These are phyloP conservation scores for Cordyceps militaris DNA, from an alignment of 2,329 filamentous ascomycete species.

Conservation along the genomic window DNA sequence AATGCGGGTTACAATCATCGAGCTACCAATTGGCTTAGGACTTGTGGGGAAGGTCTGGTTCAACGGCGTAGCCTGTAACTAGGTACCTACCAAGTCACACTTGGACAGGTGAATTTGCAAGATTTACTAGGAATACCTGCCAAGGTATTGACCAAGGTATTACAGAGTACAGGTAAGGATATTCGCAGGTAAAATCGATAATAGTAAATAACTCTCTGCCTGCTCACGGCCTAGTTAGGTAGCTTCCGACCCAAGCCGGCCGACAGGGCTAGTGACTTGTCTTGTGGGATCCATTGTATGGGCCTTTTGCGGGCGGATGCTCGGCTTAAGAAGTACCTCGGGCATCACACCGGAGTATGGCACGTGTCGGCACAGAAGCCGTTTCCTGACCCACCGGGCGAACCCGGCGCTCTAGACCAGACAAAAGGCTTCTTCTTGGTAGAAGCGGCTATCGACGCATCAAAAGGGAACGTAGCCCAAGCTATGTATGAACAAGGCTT, in stretches of 20 bases:
- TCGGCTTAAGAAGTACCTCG: conserved; percentile 13
- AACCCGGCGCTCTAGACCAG: neutral
- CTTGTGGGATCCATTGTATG: neutral
- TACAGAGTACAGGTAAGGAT: too few relatives aligned
- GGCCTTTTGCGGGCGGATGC: neutral
- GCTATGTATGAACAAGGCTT: too few relatives aligned
- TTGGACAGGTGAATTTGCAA: neutral
- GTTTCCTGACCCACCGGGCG: neutral
- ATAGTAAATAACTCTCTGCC: neutral
- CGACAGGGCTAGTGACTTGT: neutral
- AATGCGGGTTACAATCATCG: conserved; percentile 13
- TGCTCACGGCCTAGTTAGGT: neutral
- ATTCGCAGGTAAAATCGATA: neutral
- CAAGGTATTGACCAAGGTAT: too few relatives aligned
- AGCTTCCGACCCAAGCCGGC: neutral
- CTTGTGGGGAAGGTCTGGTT: conserved; percentile 3
- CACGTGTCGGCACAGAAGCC: conserved; percentile 1
- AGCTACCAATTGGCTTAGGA: conserved; percentile 12
- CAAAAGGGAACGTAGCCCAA: neutral
- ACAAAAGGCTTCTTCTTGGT: neutral
- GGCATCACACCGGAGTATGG: neutral
- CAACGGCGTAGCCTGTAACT: neutral
- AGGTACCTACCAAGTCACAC: neutral
- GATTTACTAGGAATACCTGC: too few relatives aligned
- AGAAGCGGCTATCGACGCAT: conserved; percentile 10